Percentiles rank a stretch among this genome's conserved stretches.
Evolutionary conservation across 768 basidiomycete genomes (phyloP).

Genomic region (Rhizopogon sp.): DNA sequence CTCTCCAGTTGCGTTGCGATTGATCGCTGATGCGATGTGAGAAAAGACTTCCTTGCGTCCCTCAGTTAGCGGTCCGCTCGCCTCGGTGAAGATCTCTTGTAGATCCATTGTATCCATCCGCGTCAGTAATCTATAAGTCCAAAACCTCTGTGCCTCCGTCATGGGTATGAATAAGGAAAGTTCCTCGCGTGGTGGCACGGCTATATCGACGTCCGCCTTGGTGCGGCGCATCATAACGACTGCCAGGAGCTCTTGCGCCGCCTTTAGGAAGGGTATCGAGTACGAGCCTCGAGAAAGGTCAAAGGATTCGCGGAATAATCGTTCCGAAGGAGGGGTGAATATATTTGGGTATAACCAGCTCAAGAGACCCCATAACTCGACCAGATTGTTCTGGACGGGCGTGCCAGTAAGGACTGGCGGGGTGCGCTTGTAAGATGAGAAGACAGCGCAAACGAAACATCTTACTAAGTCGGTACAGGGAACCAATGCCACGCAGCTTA

Average conservation of each 20-base stretch:
- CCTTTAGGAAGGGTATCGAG: constrained; percentile 41
- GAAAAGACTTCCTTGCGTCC: constrained; percentile 36
- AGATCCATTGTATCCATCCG: constrained; percentile 46
- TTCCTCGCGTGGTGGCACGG: constrained; percentile 55
- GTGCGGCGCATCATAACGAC: constrained; percentile 58
- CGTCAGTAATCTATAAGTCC: constrained; percentile 53
- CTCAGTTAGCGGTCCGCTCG: constrained; percentile 25
- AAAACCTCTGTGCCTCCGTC: constrained; percentile 57
- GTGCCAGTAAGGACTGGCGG: constrained; percentile 63
- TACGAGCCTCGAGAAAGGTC: constrained; percentile 51
- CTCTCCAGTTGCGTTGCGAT: constrained; percentile 23
- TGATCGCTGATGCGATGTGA: constrained; percentile 34
- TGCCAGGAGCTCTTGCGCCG: constrained; percentile 43
- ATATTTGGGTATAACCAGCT: constrained; percentile 52
- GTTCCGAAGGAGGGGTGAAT: constrained; percentile 44
- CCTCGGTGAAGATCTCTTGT: constrained; percentile 39
- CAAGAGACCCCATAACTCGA: constrained; percentile 52
- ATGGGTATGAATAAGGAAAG: constrained; percentile 52
- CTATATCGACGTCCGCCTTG: constrained; percentile 44
- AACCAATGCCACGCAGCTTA: constrained; percentile 52
- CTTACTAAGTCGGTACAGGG: constrained; percentile 52
- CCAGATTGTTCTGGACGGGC: constrained; percentile 63
- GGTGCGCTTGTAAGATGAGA: not conserved
- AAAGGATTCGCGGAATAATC: constrained; percentile 47
- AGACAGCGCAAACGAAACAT: not conserved